These are phyloP conservation scores for Picochlorum sp. DNA, from an alignment of 139 green algal genomes.

Conservation along the genomic window DNA sequence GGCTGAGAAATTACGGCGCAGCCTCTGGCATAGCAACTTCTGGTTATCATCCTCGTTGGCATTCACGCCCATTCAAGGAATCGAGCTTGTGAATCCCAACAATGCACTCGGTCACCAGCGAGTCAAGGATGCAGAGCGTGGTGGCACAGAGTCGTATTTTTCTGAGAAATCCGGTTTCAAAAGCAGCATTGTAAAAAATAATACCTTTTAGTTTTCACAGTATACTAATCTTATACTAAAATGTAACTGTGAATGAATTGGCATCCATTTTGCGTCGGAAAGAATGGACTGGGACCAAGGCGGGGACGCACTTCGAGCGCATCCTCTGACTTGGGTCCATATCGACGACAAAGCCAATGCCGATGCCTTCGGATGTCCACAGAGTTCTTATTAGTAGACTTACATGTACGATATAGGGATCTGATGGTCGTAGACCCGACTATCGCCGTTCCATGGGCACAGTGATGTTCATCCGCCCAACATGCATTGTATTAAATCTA, in stretches of 20 bases:
- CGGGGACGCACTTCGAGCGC: neutral
- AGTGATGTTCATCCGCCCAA: conserved; percentile 21
- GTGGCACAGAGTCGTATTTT: conserved; percentile 86
- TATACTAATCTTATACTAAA: too few relatives aligned
- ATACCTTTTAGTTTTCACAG: too few relatives aligned
- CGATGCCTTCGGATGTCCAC: neutral
- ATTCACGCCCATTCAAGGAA: conserved; percentile 95
- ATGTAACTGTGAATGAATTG: too few relatives aligned
- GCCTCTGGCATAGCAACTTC: conserved; percentile 38
- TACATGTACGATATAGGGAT: conserved; percentile 27
- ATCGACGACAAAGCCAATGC: neutral
- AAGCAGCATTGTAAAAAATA: conserved; percentile 7
- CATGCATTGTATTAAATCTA: conserved; percentile 10
- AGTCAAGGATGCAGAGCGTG: conserved; percentile 26
- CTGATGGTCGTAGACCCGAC: conserved; percentile 20
- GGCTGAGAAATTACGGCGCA: conserved; percentile 22
- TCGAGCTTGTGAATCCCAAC: conserved; percentile 81
- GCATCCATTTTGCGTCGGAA: too few relatives aligned
- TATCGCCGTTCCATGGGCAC: conserved; percentile 15
- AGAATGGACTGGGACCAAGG: too few relatives aligned
- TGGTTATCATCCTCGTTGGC: conserved; percentile 79
- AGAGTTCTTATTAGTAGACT: neutral
- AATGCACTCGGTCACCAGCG: conserved; percentile 7
- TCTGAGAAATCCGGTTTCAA: conserved; percentile 70
- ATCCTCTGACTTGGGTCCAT: neutral